These are phyloP conservation scores for Yamadazyma epiphylla DNA, from an alignment of 1,139 yeast species.

Conservation along the genomic window DNA sequence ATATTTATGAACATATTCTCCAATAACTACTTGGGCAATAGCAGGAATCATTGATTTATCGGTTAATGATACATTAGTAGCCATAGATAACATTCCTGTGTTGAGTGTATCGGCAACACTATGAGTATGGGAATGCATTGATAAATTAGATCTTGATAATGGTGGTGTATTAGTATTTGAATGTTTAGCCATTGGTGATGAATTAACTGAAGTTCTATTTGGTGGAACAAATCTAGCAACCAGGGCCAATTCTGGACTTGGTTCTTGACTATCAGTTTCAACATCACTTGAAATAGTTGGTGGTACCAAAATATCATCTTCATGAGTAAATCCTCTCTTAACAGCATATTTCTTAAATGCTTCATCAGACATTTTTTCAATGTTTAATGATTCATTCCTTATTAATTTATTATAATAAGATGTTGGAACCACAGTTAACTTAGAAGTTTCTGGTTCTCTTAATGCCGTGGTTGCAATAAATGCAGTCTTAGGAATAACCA, in stretches of 20 bases:
- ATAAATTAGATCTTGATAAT: constrained; percentile 29
- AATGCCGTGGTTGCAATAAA: constrained; percentile 60
- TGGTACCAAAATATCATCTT: constrained; percentile 17
- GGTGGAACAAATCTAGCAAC: constrained; percentile 18
- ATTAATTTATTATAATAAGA: constrained; percentile 59
- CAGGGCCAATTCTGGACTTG: constrained; percentile 14
- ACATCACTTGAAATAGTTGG: constrained; percentile 11
- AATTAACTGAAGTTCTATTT: constrained; percentile 4
- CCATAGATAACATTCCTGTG: constrained; percentile 49
- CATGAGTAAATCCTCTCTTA: constrained; percentile 44
- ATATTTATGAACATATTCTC: constrained; percentile 86
- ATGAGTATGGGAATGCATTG: constrained; percentile 24
- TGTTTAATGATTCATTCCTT: constrained; percentile 36
- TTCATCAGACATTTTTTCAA: constrained; percentile 46
- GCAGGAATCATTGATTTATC: constrained; percentile 81
- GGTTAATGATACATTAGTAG: constrained; percentile 66
- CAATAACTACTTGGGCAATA: constrained; percentile 87
- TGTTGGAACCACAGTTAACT: constrained; percentile 61
- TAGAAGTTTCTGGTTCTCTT: constrained; percentile 50
- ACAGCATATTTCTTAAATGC: constrained; percentile 41
- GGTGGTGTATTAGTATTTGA: constrained; percentile 6
- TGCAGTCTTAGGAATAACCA: constrained; percentile 53
- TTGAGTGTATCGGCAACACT: constrained; percentile 25
- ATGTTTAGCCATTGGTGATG: constrained; percentile 6
- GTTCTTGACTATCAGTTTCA: constrained; percentile 6